A percentile compares a stretch with the other conserved stretches of the same genome.
phyloP scores from a whole-genome alignment of 2,329 filamentous ascomycete genomes.

The Ophiognomonia clavigignenti-juglandacearum region DNA sequence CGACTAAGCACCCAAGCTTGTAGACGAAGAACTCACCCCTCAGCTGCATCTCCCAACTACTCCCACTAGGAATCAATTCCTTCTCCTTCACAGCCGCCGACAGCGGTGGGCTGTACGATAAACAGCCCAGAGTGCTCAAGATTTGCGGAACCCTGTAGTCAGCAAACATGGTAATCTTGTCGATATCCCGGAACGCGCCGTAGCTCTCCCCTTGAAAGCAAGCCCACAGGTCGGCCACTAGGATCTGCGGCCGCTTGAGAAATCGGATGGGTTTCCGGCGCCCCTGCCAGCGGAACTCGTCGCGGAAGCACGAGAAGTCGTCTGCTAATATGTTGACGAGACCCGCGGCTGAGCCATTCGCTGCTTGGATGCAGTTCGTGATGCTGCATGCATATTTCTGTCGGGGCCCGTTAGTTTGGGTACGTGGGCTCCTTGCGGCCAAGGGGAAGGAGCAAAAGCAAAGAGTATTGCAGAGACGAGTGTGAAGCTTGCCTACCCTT shows the following conservation, averaged over 20 bases:
- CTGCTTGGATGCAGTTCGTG: slow-evolving; percentile 65
- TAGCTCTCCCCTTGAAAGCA: slow-evolving; percentile 79
- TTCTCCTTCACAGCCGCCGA: slow-evolving; percentile 63
- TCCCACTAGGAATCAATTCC: slow-evolving; percentile 64
- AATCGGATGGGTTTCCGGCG: slow-evolving; percentile 68
- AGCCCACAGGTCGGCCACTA: slow-evolving; percentile 95
- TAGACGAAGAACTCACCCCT: slow-evolving; percentile 63
- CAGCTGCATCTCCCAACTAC: slow-evolving; percentile 79
- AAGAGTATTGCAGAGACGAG: no score
- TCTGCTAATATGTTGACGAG: slow-evolving; percentile 82
- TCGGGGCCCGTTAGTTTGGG: slow-evolving; percentile 18
- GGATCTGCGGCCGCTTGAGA: slow-evolving; percentile 91
- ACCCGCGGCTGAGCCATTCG: slow-evolving; percentile 72
- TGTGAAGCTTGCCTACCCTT: no score
- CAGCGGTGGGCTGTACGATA: slow-evolving; percentile 79
- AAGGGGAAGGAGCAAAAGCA: no score
- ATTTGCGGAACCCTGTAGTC: slow-evolving; percentile 97
- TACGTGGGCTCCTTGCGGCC: slow-evolving; percentile 15
- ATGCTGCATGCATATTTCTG: slow-evolving; percentile 75
- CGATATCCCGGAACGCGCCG: slow-evolving; percentile 83
- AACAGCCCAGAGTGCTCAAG: slow-evolving; percentile 73
- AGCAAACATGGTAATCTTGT: slow-evolving; percentile 97
- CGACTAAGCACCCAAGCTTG: no score
- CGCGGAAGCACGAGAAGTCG: slow-evolving; percentile 81
- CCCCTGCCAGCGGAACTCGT: slow-evolving; percentile 71